Base-by-base conservation (phyloP, 495 filamentous ascomycete genomes). In the Xylaria sp. region DNA sequence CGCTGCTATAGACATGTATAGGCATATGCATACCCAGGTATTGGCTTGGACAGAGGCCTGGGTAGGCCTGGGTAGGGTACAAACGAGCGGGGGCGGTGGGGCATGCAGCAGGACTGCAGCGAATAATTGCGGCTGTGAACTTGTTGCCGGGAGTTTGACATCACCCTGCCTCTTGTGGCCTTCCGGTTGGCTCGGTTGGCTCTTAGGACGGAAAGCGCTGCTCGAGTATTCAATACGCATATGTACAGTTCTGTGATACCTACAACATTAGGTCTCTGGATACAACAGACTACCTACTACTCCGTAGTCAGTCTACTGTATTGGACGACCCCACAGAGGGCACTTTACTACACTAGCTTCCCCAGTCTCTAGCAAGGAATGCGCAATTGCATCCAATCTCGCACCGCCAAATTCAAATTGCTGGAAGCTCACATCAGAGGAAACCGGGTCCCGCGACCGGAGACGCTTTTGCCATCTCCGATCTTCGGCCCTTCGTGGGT, bases 391-490 rank as follows among this genome's bases (percentile, higher is more conserved):
- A 52, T 21, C 66, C 66, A 68, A 68, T 68, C 66, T 46, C 7
- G 19, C 24, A n/a, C 66, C 21, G 52, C 50, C 57, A 37, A 69
- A 69, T 59, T 59, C 53, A 58, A 69, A 69, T 69, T 31, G 24
- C 37, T 3, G 24, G 17, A 50, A 61, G 35, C 41, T 68, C 52
- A 14, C 21, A 33, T 59, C 19, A 19, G 37, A 40, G 17, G 33
- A 7, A 21, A 21, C 35, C 33, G 46, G 61, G 29, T 21, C 64
- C 70, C 70, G 70, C 70, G 53, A 68, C 63, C 70, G 70, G 70
- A 72, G 63, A 17, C 31, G 41, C 15, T 57, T 67, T 67, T 53
- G 70, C 64, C 63, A 61, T 72, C 48, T 72, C 70, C 70, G 70
- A 72, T 72, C 5, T 19, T 72, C 70, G 70, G 70, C 70, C 53